These are phyloP conservation scores for Cytospora piceae DNA, from an alignment of 2,329 filamentous ascomycete species.

Conservation along the genomic window DNA sequence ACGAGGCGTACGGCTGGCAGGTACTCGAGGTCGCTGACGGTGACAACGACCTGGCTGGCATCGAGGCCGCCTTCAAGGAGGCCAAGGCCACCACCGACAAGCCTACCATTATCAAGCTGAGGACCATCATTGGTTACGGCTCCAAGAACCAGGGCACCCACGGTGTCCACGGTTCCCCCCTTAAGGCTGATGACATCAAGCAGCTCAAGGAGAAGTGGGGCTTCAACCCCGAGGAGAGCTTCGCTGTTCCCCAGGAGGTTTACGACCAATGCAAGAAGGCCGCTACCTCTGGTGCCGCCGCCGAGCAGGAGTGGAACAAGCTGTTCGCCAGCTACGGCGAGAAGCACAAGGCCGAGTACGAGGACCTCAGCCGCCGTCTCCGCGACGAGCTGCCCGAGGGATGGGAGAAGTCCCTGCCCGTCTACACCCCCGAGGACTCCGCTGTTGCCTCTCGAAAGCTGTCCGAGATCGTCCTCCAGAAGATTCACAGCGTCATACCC, in stretches of 20 bases:
- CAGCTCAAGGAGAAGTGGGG: conserved; percentile 94
- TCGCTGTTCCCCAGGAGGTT: conserved; percentile 91
- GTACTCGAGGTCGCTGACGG: conserved; percentile 81
- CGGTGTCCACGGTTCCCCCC: conserved; percentile 92
- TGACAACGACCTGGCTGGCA: conserved; percentile 83
- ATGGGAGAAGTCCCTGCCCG: conserved; percentile 92
- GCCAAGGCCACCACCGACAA: conserved; percentile 91
- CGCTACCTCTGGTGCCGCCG: conserved; percentile 81
- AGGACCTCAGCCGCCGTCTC: conserved; percentile 80
- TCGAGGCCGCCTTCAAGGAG: conserved; percentile 85
- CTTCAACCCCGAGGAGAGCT: conserved; percentile 92
- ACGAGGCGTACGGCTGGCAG: conserved; percentile 98
- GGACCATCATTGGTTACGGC: conserved; percentile 95
- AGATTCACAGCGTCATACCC: conserved; percentile 80
- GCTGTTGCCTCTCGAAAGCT: conserved; percentile 94
- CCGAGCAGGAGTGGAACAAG: conserved; percentile 94
- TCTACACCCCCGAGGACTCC: conserved; percentile 83
- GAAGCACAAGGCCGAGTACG: conserved; percentile 77
- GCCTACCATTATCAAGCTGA: conserved; percentile 95
- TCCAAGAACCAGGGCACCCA: conserved; percentile 91
- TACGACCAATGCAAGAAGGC: conserved; percentile 90
- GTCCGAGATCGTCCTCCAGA: conserved; percentile 89
- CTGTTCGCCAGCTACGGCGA: conserved; percentile 84
- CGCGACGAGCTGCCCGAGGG: conserved; percentile 86
- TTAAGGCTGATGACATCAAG: conserved; percentile 93